Percentiles rank a stretch among this genome's conserved stretches.
These are phyloP conservation scores for Mortierella sp. DNA, from an alignment of 371 early-diverging fungal species.

Conservation along the genomic window DNA sequence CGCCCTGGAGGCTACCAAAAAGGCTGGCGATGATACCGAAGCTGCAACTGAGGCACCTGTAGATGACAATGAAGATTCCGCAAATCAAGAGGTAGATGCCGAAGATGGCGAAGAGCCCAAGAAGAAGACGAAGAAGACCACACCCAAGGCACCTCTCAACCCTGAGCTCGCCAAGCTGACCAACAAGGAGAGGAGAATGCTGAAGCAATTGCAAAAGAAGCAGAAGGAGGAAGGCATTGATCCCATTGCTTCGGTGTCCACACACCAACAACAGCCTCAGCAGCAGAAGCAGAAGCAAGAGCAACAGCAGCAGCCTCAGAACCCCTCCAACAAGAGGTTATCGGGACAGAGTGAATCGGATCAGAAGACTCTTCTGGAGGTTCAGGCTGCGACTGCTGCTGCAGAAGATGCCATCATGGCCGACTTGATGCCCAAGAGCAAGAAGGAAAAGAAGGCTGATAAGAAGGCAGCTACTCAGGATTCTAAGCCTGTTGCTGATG, in stretches of 20 bases:
- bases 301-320: constrained; percentile 1
- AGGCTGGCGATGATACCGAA: not conserved
- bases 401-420: constrained; percentile 11
- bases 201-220: constrained; percentile 52
- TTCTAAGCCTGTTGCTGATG: constrained; percentile 6
- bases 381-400: constrained; percentile 8
- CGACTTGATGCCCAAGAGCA: constrained; percentile 16
- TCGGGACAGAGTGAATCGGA: constrained; percentile 15
- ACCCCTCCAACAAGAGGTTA: constrained; percentile 14
- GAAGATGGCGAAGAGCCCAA: constrained; percentile 5
- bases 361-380: constrained; percentile 7
- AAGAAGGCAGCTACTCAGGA: constrained; percentile 8
- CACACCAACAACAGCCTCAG: not conserved
- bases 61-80: constrained; percentile 1
- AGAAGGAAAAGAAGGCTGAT: constrained; percentile 24
- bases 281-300: not conserved
- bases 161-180: constrained; percentile 42
- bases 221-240: constrained; percentile 39
- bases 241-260: constrained; percentile 6
- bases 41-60: not conserved
- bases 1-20: constrained; percentile 32
- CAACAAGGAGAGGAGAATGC: constrained; percentile 44
- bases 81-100: not conserved
- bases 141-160: constrained; percentile 8
- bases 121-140: constrained; percentile 15